A percentile compares a stretch with the other conserved stretches of the same genome.
phyloP scores from a whole-genome alignment of 2,329 filamentous ascomycete species.

The Penicillium sp. region DNA sequence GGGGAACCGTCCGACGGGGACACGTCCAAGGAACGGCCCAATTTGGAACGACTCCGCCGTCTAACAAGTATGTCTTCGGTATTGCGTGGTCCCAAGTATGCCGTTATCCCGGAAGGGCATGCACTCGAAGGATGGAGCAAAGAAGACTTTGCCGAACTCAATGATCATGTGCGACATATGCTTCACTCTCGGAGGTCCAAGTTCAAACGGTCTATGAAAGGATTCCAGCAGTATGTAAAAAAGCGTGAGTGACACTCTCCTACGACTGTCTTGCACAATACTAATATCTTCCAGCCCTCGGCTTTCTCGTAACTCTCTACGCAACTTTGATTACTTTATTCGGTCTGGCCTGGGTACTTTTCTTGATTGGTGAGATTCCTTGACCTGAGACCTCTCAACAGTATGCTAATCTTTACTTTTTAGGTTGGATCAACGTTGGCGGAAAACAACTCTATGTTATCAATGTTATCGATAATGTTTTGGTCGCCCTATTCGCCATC shows the following conservation, averaged over 20 bases:
- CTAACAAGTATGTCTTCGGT: constrained; percentile 64
- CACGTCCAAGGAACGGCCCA: constrained; percentile 28
- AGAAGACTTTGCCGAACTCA: constrained; percentile 71
- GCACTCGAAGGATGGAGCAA: constrained; percentile 71
- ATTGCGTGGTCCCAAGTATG: constrained; percentile 70
- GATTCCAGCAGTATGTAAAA: constrained; percentile 75
- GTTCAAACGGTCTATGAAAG: constrained; percentile 75
- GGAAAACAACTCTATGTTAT: constrained; percentile 67
- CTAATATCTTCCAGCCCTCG: constrained; percentile 55
- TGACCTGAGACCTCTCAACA: background rate
- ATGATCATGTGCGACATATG: constrained; percentile 86
- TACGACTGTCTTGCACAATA: background rate
- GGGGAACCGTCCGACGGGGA: constrained; percentile 25
- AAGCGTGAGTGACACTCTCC: constrained; percentile 54
- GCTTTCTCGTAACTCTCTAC: constrained; percentile 81
- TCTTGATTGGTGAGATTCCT: constrained; percentile 65
- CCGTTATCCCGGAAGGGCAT: constrained; percentile 73
- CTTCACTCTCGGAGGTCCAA: constrained; percentile 76
- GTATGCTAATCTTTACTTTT: background rate
- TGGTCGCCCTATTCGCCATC: constrained; percentile 69
- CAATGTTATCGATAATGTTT: constrained; percentile 68
- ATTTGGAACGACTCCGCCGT: constrained; percentile 32
- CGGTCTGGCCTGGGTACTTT: constrained; percentile 85
- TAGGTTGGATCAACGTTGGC: constrained; percentile 78
- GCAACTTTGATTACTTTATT: constrained; percentile 80